These are phyloP conservation scores for Rhipidocladum racemiflorum DNA, from an alignment of 176 grass and related monocot genomes.

Conservation along the genomic window DNA sequence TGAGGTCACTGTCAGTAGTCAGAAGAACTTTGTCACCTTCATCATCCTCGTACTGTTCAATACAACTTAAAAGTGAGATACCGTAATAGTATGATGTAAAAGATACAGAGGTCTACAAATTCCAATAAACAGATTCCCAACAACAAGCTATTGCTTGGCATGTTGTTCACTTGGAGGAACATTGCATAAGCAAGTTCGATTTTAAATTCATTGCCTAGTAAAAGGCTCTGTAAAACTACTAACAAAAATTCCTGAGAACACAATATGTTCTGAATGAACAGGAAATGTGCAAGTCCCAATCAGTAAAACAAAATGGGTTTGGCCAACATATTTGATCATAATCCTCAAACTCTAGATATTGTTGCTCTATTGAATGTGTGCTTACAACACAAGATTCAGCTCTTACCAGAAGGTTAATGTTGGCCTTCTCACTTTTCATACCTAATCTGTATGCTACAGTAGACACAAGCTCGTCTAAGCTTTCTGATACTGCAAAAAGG, in stretches of 20 bases:
- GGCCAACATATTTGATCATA: neutral
- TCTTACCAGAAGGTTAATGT: constrained; percentile 67
- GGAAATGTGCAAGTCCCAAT: neutral
- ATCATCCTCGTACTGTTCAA: constrained; percentile 61
- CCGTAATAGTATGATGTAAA: too few species aligned
- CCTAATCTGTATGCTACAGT: constrained; percentile 48
- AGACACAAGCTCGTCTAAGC: constrained; percentile 60
- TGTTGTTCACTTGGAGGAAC: neutral
- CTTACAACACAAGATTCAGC: neutral
- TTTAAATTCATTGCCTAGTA: neutral
- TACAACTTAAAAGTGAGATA: too few species aligned
- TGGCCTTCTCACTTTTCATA: constrained; percentile 28
- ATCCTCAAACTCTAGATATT: neutral
- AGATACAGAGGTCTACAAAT: too few species aligned
- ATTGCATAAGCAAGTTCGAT: neutral
- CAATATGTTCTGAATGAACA: neutral
- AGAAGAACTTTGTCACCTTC: constrained; percentile 81
- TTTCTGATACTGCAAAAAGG: constrained; percentile 47
- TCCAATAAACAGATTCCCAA: neutral
- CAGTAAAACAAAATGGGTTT: neutral
- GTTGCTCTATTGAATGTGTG: neutral
- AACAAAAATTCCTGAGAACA: neutral
- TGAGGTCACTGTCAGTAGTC: constrained; percentile 49
- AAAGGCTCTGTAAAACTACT: neutral
- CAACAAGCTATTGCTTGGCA: neutral